Evolutionary conservation across 2,329 filamentous ascomycete species (phyloP), one percentile per base, ranked within the genome.

Genomic region (Fusarium subtropicale): DNA sequence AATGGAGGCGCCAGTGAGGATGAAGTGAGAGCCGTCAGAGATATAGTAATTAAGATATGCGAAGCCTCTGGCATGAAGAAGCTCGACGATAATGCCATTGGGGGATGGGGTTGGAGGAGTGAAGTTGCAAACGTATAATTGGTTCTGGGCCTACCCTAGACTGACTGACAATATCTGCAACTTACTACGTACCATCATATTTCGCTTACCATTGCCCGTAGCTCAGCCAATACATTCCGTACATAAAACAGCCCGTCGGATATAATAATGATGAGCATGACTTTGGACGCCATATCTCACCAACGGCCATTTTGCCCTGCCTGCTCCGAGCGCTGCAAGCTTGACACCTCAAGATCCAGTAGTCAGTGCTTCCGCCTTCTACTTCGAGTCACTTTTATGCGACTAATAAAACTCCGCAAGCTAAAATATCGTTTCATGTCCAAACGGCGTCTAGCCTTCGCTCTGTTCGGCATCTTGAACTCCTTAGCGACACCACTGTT

Each of bases 21-120:
- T 7, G 71, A 75, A 34, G 73, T 75, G n/a, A 65, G 71, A 34
- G 73, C 73, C 11, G 73, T 75, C 3, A 71, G 73, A 31, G 65
- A 67, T 8, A 31, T 75, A 52, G 71, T 75, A 2, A 73, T 75
- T 9, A 65, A 51, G 48, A 75, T 75, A 44, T 75, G 73, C 13
- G 73, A 75, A 38, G 73, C 73, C 24, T 75, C 68, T 46, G 68
- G 73, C 12, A 75, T 75, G 73, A 64, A 48, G 34, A 71, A 45
- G 20, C 60, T 75, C 2, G 46, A 60, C 12, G 51, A 65, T 8
- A 48, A 71, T 30, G 63, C 61, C 11, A 52, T 61, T 28, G 73
- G 73, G 31, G 69, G 73, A 59, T 75, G 73, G 73, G 73, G 73
- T 33, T 75, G 73, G 73, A 73, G 73, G 33, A 71, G 56, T 62